A percentile compares a stretch with the other conserved stretches of the same genome.
These are phyloP conservation scores for Sphagnum contortum DNA, from an alignment of 225 moss, liverwort and hornwort species.

Conservation along the genomic window DNA sequence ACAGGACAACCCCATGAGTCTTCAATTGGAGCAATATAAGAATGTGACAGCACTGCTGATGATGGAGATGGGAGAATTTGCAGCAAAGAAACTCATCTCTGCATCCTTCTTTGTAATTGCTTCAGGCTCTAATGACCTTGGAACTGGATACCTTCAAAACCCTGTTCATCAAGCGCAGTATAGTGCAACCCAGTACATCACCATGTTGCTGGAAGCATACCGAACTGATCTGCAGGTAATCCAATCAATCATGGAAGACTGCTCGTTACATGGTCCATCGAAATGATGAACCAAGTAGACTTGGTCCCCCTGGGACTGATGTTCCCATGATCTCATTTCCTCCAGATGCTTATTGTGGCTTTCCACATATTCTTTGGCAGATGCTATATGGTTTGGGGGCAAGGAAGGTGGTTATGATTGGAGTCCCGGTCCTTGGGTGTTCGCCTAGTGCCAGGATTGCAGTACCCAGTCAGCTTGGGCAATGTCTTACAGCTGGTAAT, in stretches of 20 bases:
- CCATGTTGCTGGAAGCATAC: slow-evolving; percentile 15
- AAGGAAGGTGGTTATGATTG: slow-evolving; percentile 28
- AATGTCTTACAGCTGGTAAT: slow-evolving; percentile 24
- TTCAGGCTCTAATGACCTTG: slow-evolving; percentile 33
- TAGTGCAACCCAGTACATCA: slow-evolving; percentile 14
- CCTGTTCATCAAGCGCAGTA: slow-evolving; percentile 7
- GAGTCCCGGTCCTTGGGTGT: slow-evolving; percentile 28
- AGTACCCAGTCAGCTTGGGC: slow-evolving; percentile 9
- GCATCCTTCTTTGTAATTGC: slow-evolving; percentile 23
- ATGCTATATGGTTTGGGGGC: slow-evolving; percentile 23
- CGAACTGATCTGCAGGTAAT: slow-evolving; percentile 17
- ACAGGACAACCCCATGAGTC: slow-evolving; percentile 28
- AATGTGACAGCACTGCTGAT: slow-evolving; percentile 14
- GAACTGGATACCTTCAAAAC: slow-evolving; percentile 5
- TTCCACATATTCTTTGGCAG: slow-evolving; percentile 7
- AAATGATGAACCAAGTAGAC: too few species aligned
- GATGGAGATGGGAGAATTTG: slow-evolving; percentile 11
- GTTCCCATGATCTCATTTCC: too few species aligned
- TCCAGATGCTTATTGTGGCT: too few species aligned
- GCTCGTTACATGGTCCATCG: too few species aligned
- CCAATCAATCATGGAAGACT: too few species aligned
- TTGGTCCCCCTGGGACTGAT: too few species aligned
- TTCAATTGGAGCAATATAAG: slow-evolving; percentile 26
- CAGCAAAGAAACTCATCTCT: slow-evolving; percentile 13
- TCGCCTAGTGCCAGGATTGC: slow-evolving; percentile 18